phyloP scores from a whole-genome alignment of 1,284 basidiomycete species.

The Cystobasidiaceae sp. region DNA sequence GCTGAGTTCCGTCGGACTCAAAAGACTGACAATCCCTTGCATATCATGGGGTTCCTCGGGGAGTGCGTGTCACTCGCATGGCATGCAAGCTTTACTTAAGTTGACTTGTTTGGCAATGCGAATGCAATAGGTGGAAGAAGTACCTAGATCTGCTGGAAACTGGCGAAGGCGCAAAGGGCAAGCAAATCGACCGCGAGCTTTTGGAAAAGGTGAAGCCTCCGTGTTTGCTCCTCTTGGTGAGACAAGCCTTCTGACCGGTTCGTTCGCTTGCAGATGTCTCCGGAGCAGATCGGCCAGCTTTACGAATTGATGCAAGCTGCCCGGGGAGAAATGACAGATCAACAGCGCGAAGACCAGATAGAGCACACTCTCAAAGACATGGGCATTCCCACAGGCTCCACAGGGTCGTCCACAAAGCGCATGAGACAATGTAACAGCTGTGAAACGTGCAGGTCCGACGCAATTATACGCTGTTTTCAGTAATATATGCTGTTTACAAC shows the following conservation, averaged over 20 bases:
- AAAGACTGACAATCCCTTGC: constrained; percentile 71
- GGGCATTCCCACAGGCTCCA: constrained; percentile 15
- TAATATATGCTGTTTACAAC: too few species aligned
- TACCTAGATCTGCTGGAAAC: constrained; percentile 65
- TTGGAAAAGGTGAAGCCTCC: constrained; percentile 65
- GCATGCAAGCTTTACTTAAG: neutral
- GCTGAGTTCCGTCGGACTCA: constrained; percentile 74
- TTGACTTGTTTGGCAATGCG: neutral
- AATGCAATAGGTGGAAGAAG: constrained; percentile 61
- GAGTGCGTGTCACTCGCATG: constrained; percentile 54
- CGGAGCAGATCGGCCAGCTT: constrained; percentile 82
- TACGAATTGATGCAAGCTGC: constrained; percentile 88
- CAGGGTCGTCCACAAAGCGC: neutral
- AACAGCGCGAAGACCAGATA: constrained; percentile 25
- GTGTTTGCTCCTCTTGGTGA: neutral
- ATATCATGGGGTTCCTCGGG: constrained; percentile 85
- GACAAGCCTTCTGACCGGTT: neutral
- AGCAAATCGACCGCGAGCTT: constrained; percentile 64
- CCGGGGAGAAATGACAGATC: constrained; percentile 9
- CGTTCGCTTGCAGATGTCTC: constrained; percentile 60
- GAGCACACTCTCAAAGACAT: constrained; percentile 11
- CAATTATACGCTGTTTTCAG: too few species aligned
- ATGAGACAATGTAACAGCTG: neutral
- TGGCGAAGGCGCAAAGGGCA: constrained; percentile 55
- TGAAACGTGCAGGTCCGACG: neutral